Evolutionary conservation across 257 asterid species (phyloP), one percentile per base, ranked within the genome.

Genomic region (Jaltomata sinuosa): DNA sequence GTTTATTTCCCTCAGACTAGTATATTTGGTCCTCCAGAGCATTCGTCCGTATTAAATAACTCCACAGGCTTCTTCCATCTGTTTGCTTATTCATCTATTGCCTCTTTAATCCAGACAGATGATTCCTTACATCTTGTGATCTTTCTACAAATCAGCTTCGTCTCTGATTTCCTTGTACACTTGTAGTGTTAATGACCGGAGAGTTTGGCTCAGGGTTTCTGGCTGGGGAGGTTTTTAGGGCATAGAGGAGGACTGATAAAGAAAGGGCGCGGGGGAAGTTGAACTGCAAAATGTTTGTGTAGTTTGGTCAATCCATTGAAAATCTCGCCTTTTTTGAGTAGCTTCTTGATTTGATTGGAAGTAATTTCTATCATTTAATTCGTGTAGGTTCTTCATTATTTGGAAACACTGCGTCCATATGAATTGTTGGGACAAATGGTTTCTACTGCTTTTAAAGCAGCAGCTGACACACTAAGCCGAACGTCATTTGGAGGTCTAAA

Each of bases 341-440:
- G 49, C 18, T 68, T 76, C 42, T 27, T 76, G 81, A 76, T 27
- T 47, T 77, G 38, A 14, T 45, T 74, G 80, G n/a, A 74, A 45
- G 57, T 74, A 42, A 74, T 74, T 74, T 72, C 8, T 74, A 74
- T 74, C 3, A 12, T 72, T 9, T 2, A 74, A 74, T 54, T 74
- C 8, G 1, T 45, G 59, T 74, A 76, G 99, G 96, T 87, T 90
- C 97, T 96, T 85, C 99, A 96, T 90, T 94, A 93, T 92, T 87
- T 96, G 94, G 99, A 96, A 88, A 96, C 99, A 3, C 78, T 94
- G 83, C 91, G 92, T 31, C 91, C 98, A 19, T 88, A 85, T 84
- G 93, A 91, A 57, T 87, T 97, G 87, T 93, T 97, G 90, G 98
- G 87, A 84, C 95, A 97, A 89, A 93, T 97, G 97, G 90, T 97